Conservation (phyloP, 139 green algal species). For the Chlorella sp. region DNA sequence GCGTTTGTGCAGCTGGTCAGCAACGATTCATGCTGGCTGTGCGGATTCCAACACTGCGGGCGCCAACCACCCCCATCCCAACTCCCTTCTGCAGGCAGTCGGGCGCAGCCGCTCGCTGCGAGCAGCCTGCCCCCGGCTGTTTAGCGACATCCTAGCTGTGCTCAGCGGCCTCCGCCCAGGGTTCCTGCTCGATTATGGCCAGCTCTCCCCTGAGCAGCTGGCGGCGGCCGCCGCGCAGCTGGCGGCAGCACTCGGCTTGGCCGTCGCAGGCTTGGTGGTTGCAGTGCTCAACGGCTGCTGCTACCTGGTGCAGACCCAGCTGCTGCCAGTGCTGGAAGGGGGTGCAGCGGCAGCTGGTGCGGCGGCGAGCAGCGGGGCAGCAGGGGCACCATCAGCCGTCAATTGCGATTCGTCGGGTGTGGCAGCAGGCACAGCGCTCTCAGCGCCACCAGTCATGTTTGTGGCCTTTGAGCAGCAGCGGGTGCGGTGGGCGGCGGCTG, state of each 20-base stretch:
- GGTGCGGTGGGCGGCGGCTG: constrained; percentile 21
- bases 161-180: constrained; percentile 48
- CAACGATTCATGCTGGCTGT: background rate
- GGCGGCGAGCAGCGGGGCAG: background rate
- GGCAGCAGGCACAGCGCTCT: background rate
- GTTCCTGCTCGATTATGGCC: constrained; percentile 66
- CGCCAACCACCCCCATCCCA: background rate
- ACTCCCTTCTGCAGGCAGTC: background rate
- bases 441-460: background rate
- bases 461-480: constrained; percentile 24
- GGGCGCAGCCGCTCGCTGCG: constrained; percentile 8
- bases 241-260: constrained; percentile 17
- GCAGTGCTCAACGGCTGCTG: constrained; percentile 47
- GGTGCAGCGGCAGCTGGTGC: background rate
- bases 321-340: background rate
- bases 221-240: background rate
- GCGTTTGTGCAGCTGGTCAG: background rate
- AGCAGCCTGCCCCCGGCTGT: constrained; percentile 3
- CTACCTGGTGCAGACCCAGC: constrained; percentile 44
- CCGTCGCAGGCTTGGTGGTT: constrained; percentile 9
- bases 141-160: constrained; percentile 56
- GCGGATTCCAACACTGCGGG: background rate
- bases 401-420: too few species aligned
- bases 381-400: background rate
- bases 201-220: background rate